Evolutionary conservation across 495 filamentous ascomycete genomes (phyloP).

Genomic region (Hypoxylon perforatum): DNA sequence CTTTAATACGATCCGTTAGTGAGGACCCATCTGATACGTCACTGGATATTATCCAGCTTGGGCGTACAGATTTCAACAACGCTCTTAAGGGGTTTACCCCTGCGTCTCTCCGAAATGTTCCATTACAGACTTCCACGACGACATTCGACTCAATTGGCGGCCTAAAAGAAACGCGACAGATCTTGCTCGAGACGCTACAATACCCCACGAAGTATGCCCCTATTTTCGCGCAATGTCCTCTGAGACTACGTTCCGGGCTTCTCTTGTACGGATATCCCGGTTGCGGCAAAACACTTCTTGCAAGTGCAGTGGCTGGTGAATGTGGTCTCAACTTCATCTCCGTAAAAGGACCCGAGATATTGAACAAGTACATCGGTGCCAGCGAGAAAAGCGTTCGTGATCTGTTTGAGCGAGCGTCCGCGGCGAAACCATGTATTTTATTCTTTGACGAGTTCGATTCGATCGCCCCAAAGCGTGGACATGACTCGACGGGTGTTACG

Average conservation of each 20-base stretch:
- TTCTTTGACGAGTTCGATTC: constrained; percentile 99
- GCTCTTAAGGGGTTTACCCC: constrained; percentile 94
- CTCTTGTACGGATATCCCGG: constrained; percentile 95
- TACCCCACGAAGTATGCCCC: constrained; percentile 98
- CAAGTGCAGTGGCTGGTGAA: constrained; percentile 92
- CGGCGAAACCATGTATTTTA: constrained; percentile 88
- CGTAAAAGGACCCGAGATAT: constrained; percentile 96
- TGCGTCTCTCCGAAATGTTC: constrained; percentile 91
- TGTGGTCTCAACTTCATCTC: constrained; percentile 98
- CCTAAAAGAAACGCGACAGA: constrained; percentile 82
- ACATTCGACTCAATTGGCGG: constrained; percentile 93
- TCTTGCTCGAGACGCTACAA: constrained; percentile 91
- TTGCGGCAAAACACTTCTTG: constrained; percentile 94
- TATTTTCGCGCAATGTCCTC: constrained; percentile 94
- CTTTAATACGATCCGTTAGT: constrained; percentile 79
- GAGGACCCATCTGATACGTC: constrained; percentile 44
- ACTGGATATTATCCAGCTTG: constrained; percentile 66
- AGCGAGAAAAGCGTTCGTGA: constrained; percentile 95
- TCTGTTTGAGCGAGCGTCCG: constrained; percentile 89
- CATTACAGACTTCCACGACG: constrained; percentile 87
- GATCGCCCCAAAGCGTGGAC: constrained; percentile 95
- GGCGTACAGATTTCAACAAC: constrained; percentile 77
- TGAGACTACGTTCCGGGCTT: constrained; percentile 90
- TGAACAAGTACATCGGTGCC: constrained; percentile 98
- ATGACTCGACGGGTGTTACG: constrained; percentile 95